phyloP scores from a whole-genome alignment of 176 grass and related monocot species.

The Carex myosuroides region DNA sequence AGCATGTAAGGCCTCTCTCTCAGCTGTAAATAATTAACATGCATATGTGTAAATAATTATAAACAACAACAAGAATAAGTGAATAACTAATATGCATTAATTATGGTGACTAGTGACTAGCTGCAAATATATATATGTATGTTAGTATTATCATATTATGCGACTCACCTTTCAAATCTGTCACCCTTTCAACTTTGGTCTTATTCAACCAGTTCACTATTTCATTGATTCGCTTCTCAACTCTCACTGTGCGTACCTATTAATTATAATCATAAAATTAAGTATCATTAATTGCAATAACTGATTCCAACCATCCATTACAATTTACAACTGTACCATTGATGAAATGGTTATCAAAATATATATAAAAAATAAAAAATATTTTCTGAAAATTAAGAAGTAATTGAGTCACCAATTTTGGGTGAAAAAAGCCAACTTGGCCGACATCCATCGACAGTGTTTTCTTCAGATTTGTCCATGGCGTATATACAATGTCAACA shows the following conservation, averaged over 20 bases:
- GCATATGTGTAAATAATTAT: neutral
- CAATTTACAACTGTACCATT: neutral
- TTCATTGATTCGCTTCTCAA: constrained; percentile 96
- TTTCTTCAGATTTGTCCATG: constrained; percentile 98
- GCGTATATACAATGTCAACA: constrained; percentile 81
- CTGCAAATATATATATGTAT: too few relatives aligned
- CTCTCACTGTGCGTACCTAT: constrained; percentile 58
- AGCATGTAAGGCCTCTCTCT: constrained; percentile 76
- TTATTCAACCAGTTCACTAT: constrained; percentile 90
- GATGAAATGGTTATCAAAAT: neutral
- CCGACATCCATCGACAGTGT: constrained; percentile 90
- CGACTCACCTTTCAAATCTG: constrained; percentile 65
- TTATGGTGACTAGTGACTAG: too few relatives aligned
- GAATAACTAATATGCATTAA: neutral
- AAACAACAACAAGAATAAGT: neutral
- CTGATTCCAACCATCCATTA: neutral
- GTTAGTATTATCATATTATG: neutral
- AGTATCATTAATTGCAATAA: neutral
- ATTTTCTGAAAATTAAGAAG: neutral
- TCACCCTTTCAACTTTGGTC: constrained; percentile 74
- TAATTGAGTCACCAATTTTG: constrained; percentile 45
- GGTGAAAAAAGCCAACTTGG: constrained; percentile 95
- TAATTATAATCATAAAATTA: neutral
- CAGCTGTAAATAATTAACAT: constrained; percentile 26
- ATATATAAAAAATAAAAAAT: neutral